phyloP scores from a whole-genome alignment of 768 basidiomycete genomes.

The Pleurotus pulmonarius region DNA sequence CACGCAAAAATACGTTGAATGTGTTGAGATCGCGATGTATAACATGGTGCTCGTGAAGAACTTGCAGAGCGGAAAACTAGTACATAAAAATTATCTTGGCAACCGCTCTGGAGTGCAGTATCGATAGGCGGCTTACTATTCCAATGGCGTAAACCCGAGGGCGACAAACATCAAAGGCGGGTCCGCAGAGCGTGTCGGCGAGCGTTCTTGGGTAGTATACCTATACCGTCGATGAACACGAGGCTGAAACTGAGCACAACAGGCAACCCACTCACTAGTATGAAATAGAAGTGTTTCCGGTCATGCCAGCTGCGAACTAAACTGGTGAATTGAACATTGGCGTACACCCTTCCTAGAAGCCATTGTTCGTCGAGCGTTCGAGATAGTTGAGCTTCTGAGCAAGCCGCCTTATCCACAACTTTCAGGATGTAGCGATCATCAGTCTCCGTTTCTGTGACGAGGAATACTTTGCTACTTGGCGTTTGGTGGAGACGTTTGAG shows the following conservation, averaged over 20 bases:
- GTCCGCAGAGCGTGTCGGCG: background rate
- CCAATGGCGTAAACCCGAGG: conserved; percentile 1
- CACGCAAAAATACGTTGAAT: conserved; percentile 2
- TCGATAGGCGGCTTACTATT: background rate
- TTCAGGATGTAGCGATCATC: background rate
- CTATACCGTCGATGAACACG: background rate
- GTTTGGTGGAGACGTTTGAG: conserved; percentile 2
- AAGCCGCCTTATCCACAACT: background rate
- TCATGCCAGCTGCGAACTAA: conserved; percentile 6
- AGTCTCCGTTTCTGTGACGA: background rate
- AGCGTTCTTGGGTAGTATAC: background rate
- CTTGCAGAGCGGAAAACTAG: background rate
- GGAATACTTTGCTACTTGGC: background rate
- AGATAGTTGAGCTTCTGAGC: background rate
- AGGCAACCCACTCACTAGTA: background rate
- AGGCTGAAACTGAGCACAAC: background rate
- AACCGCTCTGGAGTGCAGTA: background rate
- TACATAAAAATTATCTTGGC: background rate
- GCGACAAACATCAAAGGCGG: background rate
- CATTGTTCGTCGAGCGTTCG: background rate
- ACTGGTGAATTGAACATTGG: background rate
- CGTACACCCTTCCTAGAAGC: background rate
- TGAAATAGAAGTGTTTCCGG: background rate
- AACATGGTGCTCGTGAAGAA: background rate
- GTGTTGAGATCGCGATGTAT: conserved; percentile 1